Evolutionary conservation across 1,284 basidiomycete genomes (phyloP).

Genomic region (Volvariella surrecta): DNA sequence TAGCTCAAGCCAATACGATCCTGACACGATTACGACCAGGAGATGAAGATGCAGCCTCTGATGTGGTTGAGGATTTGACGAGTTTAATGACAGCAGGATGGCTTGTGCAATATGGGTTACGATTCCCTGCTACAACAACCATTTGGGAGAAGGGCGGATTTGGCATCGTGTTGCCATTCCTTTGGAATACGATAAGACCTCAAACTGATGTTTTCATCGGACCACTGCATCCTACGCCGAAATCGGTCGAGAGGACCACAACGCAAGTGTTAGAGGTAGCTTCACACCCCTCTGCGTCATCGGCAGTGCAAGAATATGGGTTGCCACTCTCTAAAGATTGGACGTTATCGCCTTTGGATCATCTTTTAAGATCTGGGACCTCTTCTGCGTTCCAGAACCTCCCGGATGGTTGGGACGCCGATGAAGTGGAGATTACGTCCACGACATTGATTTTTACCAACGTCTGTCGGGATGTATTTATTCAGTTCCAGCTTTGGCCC

Average conservation of each 20-base stretch:
- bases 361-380: constrained; percentile 74
- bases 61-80: constrained; percentile 31
- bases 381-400: constrained; percentile 66
- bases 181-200: constrained; percentile 34
- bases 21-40: constrained; percentile 50
- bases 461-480: constrained; percentile 32
- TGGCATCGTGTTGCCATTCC: constrained; percentile 50
- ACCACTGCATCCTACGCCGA: constrained; percentile 36
- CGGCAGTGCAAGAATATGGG: constrained; percentile 26
- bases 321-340: constrained; percentile 71
- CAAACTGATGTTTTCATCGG: constrained; percentile 29
- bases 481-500: constrained; percentile 28
- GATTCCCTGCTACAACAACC: constrained; percentile 20
- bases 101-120: constrained; percentile 26
- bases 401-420: constrained; percentile 71
- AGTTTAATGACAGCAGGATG: constrained; percentile 30
- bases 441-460: constrained; percentile 53
- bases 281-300: constrained; percentile 3
- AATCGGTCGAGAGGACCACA: constrained; percentile 43
- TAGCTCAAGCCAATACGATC: constrained; percentile 53
- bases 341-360: constrained; percentile 67
- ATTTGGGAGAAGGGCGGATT: constrained; percentile 48
- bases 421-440: constrained; percentile 73
- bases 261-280: constrained; percentile 46
- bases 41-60: constrained; percentile 47